phyloP scores from a whole-genome alignment of 108 stramenopile genomes.

The Nitzschia sp. region DNA sequence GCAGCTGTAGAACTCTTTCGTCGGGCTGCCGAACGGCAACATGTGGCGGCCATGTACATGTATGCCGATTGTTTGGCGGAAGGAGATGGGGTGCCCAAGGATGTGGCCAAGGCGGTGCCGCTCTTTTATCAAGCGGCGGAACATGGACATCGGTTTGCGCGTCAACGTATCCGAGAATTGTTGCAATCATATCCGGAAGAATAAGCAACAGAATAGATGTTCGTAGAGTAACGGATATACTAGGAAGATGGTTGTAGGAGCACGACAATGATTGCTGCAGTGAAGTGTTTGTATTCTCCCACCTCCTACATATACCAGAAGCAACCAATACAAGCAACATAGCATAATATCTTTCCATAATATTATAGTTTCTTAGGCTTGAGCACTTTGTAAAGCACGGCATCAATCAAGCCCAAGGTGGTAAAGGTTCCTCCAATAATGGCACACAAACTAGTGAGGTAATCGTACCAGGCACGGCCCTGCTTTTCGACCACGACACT shows the following conservation, averaged over 20 bases:
- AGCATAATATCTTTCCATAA: too few species aligned
- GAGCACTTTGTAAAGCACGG: conserved; percentile 86
- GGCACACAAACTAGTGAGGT: conserved; percentile 91
- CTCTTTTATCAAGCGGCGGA: conserved; percentile 44
- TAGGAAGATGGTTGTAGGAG: too few species aligned
- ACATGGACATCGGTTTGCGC: conserved; percentile 42
- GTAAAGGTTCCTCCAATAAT: conserved; percentile 99
- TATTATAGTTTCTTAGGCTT: conserved; percentile 86
- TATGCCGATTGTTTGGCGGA: conserved; percentile 43
- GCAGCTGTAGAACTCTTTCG: conserved; percentile 32
- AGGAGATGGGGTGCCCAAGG: conserved; percentile 35
- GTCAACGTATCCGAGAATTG: conserved; percentile 42
- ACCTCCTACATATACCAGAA: too few species aligned
- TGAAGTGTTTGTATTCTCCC: too few species aligned
- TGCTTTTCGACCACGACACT: conserved; percentile 80
- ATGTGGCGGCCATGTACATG: conserved; percentile 41
- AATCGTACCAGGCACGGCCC: conserved; percentile 92
- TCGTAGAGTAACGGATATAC: not conserved
- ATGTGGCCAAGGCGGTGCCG: conserved; percentile 34
- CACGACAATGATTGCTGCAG: too few species aligned
- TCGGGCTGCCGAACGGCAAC: conserved; percentile 32
- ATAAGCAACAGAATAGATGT: not conserved
- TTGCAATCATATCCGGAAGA: too few species aligned
- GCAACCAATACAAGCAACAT: too few species aligned
- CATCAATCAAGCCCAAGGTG: conserved; percentile 93